phyloP scores from a whole-genome alignment of 164 flowering plant species.

The Sextonia rubra region DNA sequence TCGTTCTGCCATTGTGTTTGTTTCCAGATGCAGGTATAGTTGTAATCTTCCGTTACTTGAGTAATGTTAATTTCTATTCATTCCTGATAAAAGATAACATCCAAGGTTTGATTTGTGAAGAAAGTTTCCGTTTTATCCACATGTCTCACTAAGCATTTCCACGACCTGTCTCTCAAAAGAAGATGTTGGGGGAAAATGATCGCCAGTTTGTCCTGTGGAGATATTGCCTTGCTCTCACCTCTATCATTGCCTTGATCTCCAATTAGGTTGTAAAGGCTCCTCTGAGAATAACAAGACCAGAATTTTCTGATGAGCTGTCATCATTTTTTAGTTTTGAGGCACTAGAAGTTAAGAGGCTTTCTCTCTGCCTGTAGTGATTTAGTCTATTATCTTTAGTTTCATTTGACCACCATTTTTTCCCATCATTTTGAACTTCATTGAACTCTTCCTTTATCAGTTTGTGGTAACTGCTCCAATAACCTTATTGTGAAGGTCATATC shows the following conservation, averaged over 20 bases:
- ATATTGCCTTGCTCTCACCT: background rate
- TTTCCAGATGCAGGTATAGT: constrained; percentile 74
- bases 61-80: background rate
- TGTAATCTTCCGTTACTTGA: background rate
- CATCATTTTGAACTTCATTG: background rate
- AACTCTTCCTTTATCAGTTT: background rate
- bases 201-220: background rate
- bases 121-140: too few relatives aligned
- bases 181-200: too few relatives aligned
- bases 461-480: too few relatives aligned
- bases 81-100: background rate
- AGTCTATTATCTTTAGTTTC: background rate
- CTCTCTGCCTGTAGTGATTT: background rate
- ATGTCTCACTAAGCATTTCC: too few relatives aligned
- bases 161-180: too few relatives aligned
- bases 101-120: background rate
- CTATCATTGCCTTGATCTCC: background rate
- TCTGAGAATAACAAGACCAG: background rate
- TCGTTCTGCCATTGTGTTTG: constrained; percentile 86
- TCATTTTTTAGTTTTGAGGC: background rate
- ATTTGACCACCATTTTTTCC: too few relatives aligned
- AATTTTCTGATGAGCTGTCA: background rate
- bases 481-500: too few relatives aligned
- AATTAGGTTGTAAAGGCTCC: background rate
- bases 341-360: background rate